phyloP scores from a whole-genome alignment of 345 rosid species.

The Punica granatum region DNA sequence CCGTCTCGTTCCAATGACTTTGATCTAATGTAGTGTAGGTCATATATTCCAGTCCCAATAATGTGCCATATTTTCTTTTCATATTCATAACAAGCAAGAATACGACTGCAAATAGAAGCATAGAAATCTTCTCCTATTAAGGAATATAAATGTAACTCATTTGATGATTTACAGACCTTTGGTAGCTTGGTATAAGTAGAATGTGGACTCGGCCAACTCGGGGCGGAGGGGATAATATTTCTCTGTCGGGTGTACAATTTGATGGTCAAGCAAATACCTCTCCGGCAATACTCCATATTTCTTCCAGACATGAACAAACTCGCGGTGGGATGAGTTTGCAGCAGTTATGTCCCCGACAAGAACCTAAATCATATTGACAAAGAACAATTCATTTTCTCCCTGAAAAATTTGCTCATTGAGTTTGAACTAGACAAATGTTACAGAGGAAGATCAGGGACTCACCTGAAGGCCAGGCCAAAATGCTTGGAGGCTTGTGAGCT shows the following conservation, averaged over 20 bases:
- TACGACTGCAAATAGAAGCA: neutral
- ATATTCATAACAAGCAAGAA: neutral
- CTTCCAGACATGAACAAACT: slow-evolving; percentile 78
- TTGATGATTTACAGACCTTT: slow-evolving; percentile 45
- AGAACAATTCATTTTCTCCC: slow-evolving; percentile 10
- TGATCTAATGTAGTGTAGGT: neutral
- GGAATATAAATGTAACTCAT: neutral
- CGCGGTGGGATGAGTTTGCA: slow-evolving; percentile 88
- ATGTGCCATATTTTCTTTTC: neutral
- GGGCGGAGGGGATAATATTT: slow-evolving; percentile 94
- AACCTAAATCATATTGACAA: slow-evolving; percentile 47
- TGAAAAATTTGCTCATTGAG: neutral
- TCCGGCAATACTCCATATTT: slow-evolving; percentile 88
- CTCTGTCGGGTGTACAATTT: slow-evolving; percentile 84
- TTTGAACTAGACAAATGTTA: neutral
- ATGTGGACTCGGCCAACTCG: slow-evolving; percentile 93
- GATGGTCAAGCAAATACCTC: slow-evolving; percentile 89
- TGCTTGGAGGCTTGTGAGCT: slow-evolving; percentile 98
- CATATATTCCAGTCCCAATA: neutral
- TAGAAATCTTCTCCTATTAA: neutral
- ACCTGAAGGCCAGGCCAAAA: slow-evolving; percentile 99
- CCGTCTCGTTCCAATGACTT: neutral
- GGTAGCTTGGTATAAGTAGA: slow-evolving; percentile 93
- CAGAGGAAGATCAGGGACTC: slow-evolving; percentile 16
- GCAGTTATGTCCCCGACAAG: slow-evolving; percentile 89